These are phyloP conservation scores for Hyphodiscus sp. DNA, from an alignment of 2,329 filamentous ascomycete species.

Conservation along the genomic window DNA sequence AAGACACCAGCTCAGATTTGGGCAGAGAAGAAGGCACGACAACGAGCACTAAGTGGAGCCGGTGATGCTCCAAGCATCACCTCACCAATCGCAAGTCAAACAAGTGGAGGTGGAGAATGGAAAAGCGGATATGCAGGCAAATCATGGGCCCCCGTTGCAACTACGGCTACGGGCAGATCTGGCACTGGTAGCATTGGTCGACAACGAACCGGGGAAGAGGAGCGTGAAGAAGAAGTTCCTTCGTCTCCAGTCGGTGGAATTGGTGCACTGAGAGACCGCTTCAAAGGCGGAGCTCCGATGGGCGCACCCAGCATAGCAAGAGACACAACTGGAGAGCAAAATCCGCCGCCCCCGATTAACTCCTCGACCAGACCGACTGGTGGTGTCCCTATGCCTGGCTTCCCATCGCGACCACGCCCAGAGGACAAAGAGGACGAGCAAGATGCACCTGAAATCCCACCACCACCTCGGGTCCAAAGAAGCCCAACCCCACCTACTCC, in stretches of 20 bases:
- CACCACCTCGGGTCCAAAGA: slow-evolving; percentile 32
- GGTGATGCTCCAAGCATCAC: slow-evolving; percentile 40
- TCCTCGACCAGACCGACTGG: slow-evolving; percentile 56
- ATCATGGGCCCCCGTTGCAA: slow-evolving; percentile 80
- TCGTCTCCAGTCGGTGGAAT: slow-evolving; percentile 58
- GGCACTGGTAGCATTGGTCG: slow-evolving; percentile 41
- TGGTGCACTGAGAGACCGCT: slow-evolving; percentile 71
- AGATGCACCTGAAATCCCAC: slow-evolving; percentile 39
- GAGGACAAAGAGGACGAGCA: slow-evolving; percentile 44
- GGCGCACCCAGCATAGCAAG: slow-evolving; percentile 39
- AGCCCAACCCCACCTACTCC: slow-evolving; percentile 37
- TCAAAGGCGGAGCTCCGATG: slow-evolving; percentile 71
- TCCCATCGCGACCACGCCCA: slow-evolving; percentile 54
- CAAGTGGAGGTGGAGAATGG: slow-evolving; percentile 71
- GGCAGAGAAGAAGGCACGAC: slow-evolving; percentile 92
- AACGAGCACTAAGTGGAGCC: slow-evolving; percentile 52
- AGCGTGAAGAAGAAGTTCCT: slow-evolving; percentile 42
- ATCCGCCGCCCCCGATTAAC: slow-evolving; percentile 32
- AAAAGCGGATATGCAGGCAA: slow-evolving; percentile 89
- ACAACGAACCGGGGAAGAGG: slow-evolving; percentile 57
- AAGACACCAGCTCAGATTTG: slow-evolving; percentile 96
- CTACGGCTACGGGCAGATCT: slow-evolving; percentile 62
- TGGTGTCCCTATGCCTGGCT: slow-evolving; percentile 71
- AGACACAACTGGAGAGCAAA: slow-evolving; percentile 26
- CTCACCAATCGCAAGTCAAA: slow-evolving; percentile 58